Conservation (phyloP, 495 filamentous ascomycete species). For the Haplographium delicatum region DNA sequence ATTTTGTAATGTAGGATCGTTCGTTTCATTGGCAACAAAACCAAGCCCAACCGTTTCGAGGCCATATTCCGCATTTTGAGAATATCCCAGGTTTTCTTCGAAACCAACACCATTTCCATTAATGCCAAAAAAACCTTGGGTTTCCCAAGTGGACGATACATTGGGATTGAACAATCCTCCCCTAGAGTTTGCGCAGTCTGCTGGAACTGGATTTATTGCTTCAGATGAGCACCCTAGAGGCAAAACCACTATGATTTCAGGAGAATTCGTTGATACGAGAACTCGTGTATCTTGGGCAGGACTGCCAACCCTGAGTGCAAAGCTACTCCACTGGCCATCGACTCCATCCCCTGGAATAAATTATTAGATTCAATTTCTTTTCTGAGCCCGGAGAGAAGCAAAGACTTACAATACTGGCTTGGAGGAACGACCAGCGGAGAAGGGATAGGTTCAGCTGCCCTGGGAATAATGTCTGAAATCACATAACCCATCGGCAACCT, state of each 20-base stretch:
- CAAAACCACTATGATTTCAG: slow-evolving; percentile 34
- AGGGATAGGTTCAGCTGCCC: too few species aligned
- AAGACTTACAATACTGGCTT: slow-evolving; percentile 30
- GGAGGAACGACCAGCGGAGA: slow-evolving; percentile 21
- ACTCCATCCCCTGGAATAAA: slow-evolving; percentile 22
- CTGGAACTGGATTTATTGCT: slow-evolving; percentile 29
- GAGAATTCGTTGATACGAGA: slow-evolving; percentile 31
- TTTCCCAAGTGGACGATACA: slow-evolving; percentile 42
- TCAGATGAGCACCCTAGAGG: slow-evolving; percentile 35
- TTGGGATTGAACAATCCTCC: slow-evolving; percentile 45
- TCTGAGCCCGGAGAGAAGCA: background rate
- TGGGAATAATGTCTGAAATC: too few species aligned
- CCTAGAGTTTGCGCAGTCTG: slow-evolving; percentile 38
- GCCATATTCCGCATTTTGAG: slow-evolving; percentile 39
- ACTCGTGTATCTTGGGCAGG: slow-evolving; percentile 33
- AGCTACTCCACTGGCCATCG: slow-evolving; percentile 37
- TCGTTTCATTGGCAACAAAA: slow-evolving; percentile 18
- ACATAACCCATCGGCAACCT: too few species aligned
- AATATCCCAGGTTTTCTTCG: slow-evolving; percentile 39
- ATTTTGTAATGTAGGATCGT: slow-evolving; percentile 38
- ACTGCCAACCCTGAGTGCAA: slow-evolving; percentile 33
- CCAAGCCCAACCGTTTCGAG: slow-evolving; percentile 49
- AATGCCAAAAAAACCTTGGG: slow-evolving; percentile 32
- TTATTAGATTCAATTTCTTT: background rate
- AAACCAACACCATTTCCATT: slow-evolving; percentile 35